Conservation (phyloP, 345 rosid genomes). For the Salix viminalis region DNA sequence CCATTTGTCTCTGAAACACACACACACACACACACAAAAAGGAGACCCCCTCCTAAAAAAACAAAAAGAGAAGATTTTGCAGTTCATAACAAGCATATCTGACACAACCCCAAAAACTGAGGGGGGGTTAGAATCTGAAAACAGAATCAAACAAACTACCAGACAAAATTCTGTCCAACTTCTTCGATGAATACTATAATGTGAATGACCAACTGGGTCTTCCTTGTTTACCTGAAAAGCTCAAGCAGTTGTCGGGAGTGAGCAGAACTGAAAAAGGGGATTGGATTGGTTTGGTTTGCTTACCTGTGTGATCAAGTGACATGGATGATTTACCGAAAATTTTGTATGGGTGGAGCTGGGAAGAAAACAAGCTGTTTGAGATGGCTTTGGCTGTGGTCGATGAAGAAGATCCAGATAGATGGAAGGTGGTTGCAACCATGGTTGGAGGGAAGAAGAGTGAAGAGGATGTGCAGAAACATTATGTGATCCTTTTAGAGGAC, state of each 20-base stretch:
- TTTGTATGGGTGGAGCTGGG: constrained; percentile 65
- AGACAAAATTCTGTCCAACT: constrained; percentile 18
- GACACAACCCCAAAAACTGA: constrained; percentile 18
- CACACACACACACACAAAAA: too few species aligned
- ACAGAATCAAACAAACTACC: constrained; percentile 18
- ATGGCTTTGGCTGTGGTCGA: constrained; percentile 62
- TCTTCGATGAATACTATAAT: constrained; percentile 25
- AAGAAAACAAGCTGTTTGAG: constrained; percentile 73
- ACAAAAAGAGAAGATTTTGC: constrained; percentile 21
- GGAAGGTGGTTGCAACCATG: constrained; percentile 62
- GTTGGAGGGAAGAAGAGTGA: constrained; percentile 59
- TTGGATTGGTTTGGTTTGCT: not conserved
- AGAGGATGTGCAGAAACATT: constrained; percentile 56
- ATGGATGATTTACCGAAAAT: constrained; percentile 37
- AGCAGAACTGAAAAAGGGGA: not conserved
- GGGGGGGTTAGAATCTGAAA: constrained; percentile 27
- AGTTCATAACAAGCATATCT: constrained; percentile 15
- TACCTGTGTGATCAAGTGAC: not conserved
- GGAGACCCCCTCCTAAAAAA: constrained; percentile 3
- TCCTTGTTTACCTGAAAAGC: not conserved
- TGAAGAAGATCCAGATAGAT: constrained; percentile 51
- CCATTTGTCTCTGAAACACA: constrained; percentile 20
- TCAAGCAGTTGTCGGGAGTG: not conserved
- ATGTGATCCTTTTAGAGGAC: constrained; percentile 56
- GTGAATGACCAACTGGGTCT: constrained; percentile 14